Percentiles rank a stretch among this genome's conserved stretches.
These are phyloP conservation scores for Pistacia integerrima DNA, from an alignment of 345 rosid species.

Conservation along the genomic window DNA sequence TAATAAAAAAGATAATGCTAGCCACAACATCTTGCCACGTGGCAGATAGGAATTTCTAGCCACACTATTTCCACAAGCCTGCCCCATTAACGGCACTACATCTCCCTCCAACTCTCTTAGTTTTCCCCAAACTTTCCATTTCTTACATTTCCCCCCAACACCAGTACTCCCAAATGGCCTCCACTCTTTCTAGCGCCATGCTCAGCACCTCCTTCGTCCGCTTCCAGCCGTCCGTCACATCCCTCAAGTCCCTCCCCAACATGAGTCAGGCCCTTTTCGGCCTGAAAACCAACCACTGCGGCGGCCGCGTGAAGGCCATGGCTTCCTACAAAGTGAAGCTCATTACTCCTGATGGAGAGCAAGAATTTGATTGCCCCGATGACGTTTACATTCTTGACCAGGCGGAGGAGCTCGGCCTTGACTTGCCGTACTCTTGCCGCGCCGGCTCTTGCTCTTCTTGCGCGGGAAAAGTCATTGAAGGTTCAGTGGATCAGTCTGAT, in stretches of 20 bases:
- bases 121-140: neutral
- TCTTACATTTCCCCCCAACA: neutral
- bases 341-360: constrained; percentile 64
- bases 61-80: constrained; percentile 33
- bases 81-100: constrained; percentile 23
- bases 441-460: constrained; percentile 95
- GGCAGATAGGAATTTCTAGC: constrained; percentile 43
- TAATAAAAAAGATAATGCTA: constrained; percentile 47
- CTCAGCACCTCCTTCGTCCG: constrained; percentile 64
- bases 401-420: constrained; percentile 71
- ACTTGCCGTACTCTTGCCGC: constrained; percentile 93
- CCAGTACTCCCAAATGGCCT: constrained; percentile 44
- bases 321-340: constrained; percentile 77
- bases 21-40: constrained; percentile 58
- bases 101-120: neutral
- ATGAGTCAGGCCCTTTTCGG: constrained; percentile 60
- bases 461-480: constrained; percentile 59
- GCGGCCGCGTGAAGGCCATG: constrained; percentile 62
- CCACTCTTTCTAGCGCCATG: constrained; percentile 62
- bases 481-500: constrained; percentile 79
- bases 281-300: constrained; percentile 43
- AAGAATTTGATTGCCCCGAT: constrained; percentile 53
- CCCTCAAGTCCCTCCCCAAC: constrained; percentile 51
- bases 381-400: constrained; percentile 72
- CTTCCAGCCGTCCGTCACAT: constrained; percentile 37